Base-by-base conservation (phyloP, 495 filamentous ascomycete species). In the Penicillium coffeae region DNA sequence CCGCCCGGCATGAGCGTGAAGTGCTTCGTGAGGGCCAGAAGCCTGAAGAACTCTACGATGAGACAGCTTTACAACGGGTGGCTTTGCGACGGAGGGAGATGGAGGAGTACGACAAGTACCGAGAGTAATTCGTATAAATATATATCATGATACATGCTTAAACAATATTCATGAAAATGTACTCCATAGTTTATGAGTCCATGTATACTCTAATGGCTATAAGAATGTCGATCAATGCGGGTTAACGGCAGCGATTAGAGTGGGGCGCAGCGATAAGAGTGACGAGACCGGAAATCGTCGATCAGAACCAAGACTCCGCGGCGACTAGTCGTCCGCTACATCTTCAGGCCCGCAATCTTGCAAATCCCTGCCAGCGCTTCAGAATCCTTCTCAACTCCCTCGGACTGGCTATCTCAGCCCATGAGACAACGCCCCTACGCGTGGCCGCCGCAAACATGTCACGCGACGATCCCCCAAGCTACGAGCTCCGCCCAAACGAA, bases 1-100 rank as follows among this genome's bases (percentile, higher is more conserved):
- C 83, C n/a, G 71, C 76, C 9, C 73, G 74, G 44, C 93, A 98
- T 60, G 87, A 92, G 60, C 83, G 81, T 52, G 80, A 89, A 58
- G 80, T 96, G 13, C 64, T 97, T n/a, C 81, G 76, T 51, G 88
- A 77, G 1, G 75, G 71, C 4, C 87, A 85, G 73, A 72, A 42
- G 12, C 75, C 75, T 8, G 84, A 88, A 60, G 84, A 92, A 7
- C 38, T 95, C 32, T 96, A 95, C 60, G 79, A 83, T 47, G 60
- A 56, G 19, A 74, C 77, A 15, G 79, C 85, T 1, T 58, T 91
- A 9, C 75, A 82, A 51, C 66, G 70, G 27, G 87, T 95, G 19
- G 77, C 83, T 55, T 58, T 71, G 47, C 74, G 84, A 50, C 75
- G 76, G 57, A 68, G 72, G 60, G 86, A 90, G 59, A 83, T 84